Conservation (phyloP, 441 rosid species). For the Populus hybrid region DNA sequence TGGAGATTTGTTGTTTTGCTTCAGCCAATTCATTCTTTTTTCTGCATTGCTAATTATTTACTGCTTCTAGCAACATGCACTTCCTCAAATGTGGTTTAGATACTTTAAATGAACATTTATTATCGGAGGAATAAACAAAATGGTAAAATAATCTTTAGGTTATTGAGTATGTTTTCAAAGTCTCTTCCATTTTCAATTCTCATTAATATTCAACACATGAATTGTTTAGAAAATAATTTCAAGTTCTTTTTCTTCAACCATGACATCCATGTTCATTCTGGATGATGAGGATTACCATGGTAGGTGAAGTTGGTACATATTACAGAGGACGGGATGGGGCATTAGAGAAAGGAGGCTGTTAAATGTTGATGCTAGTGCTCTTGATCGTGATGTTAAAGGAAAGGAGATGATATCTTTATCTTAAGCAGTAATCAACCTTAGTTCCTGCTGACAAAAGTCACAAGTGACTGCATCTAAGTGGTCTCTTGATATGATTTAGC, state of each 20-base stretch:
- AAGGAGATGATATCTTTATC: background rate
- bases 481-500: background rate
- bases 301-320: background rate
- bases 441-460: background rate
- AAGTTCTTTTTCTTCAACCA: background rate
- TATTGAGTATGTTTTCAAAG: background rate
- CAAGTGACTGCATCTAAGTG: background rate
- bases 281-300: background rate
- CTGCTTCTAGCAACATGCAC: background rate
- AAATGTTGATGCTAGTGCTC: background rate
- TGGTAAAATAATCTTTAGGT: background rate
- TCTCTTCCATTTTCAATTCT: background rate
- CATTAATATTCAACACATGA: background rate
- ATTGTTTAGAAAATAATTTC: background rate
- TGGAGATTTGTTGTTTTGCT: background rate
- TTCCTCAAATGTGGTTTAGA: background rate
- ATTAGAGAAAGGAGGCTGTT: background rate
- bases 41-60: background rate
- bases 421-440: background rate
- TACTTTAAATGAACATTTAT: background rate
- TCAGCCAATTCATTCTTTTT: background rate
- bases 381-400: background rate
- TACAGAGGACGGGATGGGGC: background rate
- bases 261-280: background rate
- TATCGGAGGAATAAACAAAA: background rate